Conservation (phyloP, 208 protist species). For the Strigomonas culicis region DNA sequence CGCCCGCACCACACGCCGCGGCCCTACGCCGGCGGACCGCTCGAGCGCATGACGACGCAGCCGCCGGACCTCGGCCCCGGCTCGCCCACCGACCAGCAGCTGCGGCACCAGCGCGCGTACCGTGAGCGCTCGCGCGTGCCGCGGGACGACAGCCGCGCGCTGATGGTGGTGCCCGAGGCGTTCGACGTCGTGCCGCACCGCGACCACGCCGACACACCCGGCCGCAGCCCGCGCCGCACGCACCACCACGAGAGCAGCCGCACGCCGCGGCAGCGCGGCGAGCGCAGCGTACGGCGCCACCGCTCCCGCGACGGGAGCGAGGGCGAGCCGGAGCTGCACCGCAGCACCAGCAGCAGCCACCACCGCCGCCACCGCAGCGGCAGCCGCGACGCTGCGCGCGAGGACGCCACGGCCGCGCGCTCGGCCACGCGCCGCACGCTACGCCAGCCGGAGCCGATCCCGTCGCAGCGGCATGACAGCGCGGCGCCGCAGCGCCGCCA, state of each 20-base stretch:
- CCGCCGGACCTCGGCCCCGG: neutral
- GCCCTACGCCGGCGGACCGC: neutral
- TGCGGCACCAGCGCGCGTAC: neutral
- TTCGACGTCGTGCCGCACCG: constrained; percentile 9
- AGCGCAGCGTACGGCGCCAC: constrained; percentile 18
- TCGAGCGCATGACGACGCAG: neutral
- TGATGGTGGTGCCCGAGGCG: constrained; percentile 3
- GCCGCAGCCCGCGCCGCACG: constrained; percentile 13
- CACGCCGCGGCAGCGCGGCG: constrained; percentile 7
- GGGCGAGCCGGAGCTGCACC: neutral
- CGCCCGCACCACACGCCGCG: constrained; percentile 7
- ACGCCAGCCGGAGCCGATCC: neutral
- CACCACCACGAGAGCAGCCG: constrained; percentile 11
- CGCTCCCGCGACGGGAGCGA: neutral
- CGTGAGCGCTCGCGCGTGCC: neutral
- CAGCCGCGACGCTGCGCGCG: constrained; percentile 8
- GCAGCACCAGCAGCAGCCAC: constrained; percentile 5
- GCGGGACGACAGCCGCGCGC: constrained; percentile 1
- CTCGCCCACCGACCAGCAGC: neutral
- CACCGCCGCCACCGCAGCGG: constrained; percentile 12
- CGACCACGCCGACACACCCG: neutral
- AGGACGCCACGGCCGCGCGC: constrained; percentile 2
- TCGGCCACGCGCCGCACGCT: constrained; percentile 4
- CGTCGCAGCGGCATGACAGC: constrained; percentile 6
- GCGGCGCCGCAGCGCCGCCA: constrained; percentile 14